Evolutionary conservation across 192 early-diverging fungal species (phyloP), one percentile per base, ranked within the genome.

Genomic region (Backusella liffmaniae): DNA sequence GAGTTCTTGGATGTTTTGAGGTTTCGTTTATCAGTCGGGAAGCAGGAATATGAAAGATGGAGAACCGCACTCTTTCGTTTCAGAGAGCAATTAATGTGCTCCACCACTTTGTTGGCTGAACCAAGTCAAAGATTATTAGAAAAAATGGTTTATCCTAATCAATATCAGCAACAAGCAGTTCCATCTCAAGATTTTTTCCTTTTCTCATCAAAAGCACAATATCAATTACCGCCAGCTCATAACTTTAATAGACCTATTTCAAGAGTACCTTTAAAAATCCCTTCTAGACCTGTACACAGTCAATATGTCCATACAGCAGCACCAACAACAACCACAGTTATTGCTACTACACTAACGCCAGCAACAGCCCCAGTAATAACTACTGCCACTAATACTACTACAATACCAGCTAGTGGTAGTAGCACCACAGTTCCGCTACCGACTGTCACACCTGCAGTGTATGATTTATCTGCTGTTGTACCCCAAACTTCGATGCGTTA

Each of bases 1-100:
- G 94, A 95, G 77, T 94, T 96, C 79, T 79, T 96, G 81, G 80
- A 84, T 49, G 91, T 91, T 21, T 87, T 96, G 56, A 84, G 91
- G 67, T 94, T 92, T 74, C 84, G 90, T 32, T 86, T 94, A 65
- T 91, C 92, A 76, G 91, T 95, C 15, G 78, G 83, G 5, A 83
- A 89, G 26, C 74, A 81, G 15, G 90, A 94, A 53, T 96, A 91
- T 77, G 83, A 84, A 70, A 77, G 83, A 12, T 96, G 95, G 95
- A 83, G 90, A 18, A 77, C 83, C 3, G 85, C 75, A 21, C 66
- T 89, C 13, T 77, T 83, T 32, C 77, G 80, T 56, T 89, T 84
- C 42, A 73, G 73, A 42, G 53, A 81, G 69, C 56, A 79, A 76
- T 18, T 82, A 32, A 26, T 72, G 6, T 71, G 32, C 0, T 73